phyloP scores from a whole-genome alignment of 257 asterid genomes.

The Capsicum baccatum region DNA sequence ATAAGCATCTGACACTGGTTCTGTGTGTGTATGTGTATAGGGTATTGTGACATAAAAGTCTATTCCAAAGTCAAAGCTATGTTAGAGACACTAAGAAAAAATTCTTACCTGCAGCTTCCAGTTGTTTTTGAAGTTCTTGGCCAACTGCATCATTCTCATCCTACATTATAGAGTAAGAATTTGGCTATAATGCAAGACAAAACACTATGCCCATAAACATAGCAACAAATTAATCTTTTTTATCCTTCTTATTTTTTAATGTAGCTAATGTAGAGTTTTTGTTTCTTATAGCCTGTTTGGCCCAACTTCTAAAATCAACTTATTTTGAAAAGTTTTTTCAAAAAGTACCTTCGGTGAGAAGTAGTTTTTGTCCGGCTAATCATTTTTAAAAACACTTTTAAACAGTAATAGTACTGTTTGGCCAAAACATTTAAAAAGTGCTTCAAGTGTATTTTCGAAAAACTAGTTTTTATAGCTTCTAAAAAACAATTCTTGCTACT shows the following conservation, averaged over 20 bases:
- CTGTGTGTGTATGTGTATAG: not conserved
- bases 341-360: no score
- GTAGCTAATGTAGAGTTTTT: not conserved
- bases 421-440: no score
- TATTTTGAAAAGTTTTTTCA: no score
- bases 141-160: slow-evolving; percentile 88
- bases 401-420: no score
- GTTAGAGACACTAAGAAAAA: not conserved
- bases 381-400: no score
- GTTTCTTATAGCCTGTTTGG: no score
- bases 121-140: slow-evolving; percentile 89
- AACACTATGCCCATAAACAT: not conserved
- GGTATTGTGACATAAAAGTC: not conserved
- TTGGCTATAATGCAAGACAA: not conserved
- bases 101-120: slow-evolving; percentile 82
- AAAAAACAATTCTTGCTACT: no score
- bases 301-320: no score
- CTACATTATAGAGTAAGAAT: slow-evolving; percentile 43
- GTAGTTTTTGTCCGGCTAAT: no score
- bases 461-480: no score
- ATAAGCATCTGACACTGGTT: not conserved
- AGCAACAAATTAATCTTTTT: not conserved
- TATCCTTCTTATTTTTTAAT: not conserved
- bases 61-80: not conserved
- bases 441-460: no score